Evolutionary conservation across 208 protist genomes (phyloP).

Genomic region (Wallacemonas sp.): DNA sequence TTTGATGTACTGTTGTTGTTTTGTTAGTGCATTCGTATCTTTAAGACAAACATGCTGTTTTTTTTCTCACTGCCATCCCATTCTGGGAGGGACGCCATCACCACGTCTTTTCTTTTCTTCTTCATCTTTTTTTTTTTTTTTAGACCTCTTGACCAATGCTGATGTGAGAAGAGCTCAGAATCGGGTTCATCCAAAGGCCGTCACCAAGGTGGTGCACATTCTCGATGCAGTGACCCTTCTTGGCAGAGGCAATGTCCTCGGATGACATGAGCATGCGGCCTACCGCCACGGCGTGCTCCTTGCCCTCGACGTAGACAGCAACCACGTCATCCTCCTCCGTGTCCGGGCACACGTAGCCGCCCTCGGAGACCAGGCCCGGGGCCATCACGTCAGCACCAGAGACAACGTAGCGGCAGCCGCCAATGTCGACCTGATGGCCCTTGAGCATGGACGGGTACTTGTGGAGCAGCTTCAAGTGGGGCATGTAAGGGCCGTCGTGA

Average conservation of each 20-base stretch:
- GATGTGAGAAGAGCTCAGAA: slow-evolving; percentile 86
- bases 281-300: slow-evolving; percentile 96
- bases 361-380: slow-evolving; percentile 95
- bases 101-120: too few species aligned
- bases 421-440: slow-evolving; percentile 96
- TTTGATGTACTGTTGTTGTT: too few species aligned
- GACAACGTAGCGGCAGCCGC: slow-evolving; percentile 97
- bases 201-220: slow-evolving; percentile 98
- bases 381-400: slow-evolving; percentile 98
- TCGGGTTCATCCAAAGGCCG: slow-evolving; percentile 94
- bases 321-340: slow-evolving; percentile 63
- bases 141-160: slow-evolving; percentile 34
- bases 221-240: slow-evolving; percentile 95
- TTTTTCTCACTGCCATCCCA: too few species aligned
- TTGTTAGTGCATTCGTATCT: too few species aligned
- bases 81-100: too few species aligned
- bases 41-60: too few species aligned
- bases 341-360: slow-evolving; percentile 78
- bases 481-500: slow-evolving; percentile 94
- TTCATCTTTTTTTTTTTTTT: too few species aligned
- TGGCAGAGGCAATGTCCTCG: slow-evolving; percentile 89
- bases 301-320: slow-evolving; percentile 95
- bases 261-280: slow-evolving; percentile 93
- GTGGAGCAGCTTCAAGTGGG: slow-evolving; percentile 95
- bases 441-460: slow-evolving; percentile 97